Percentiles rank a stretch among this genome's conserved stretches.
phyloP scores from a whole-genome alignment of 441 rosid genomes.

The Populus trichocarpa region DNA sequence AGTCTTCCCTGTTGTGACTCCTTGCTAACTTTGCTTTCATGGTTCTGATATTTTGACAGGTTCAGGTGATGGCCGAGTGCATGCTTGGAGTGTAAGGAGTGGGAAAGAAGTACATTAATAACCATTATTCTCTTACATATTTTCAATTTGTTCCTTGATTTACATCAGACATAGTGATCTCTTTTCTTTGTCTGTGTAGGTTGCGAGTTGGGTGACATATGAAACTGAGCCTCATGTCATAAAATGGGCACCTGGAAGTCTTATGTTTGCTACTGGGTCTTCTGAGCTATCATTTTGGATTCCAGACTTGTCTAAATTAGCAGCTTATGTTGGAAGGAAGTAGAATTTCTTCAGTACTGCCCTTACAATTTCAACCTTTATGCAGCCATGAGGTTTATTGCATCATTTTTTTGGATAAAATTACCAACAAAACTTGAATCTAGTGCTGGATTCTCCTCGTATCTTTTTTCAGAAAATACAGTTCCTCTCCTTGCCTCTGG shows the following conservation, averaged over 20 bases:
- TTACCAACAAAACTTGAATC: background rate
- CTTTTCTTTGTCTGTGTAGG: constrained; percentile 36
- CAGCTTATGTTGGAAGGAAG: constrained; percentile 84
- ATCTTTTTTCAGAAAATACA: background rate
- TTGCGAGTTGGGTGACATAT: constrained; percentile 80
- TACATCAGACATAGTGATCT: background rate
- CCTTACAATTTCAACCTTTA: background rate
- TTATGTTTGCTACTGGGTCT: constrained; percentile 87
- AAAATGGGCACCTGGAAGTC: constrained; percentile 95
- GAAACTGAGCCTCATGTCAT: constrained; percentile 74
- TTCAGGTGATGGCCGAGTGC: constrained; percentile 87
- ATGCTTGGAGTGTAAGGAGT: constrained; percentile 84
- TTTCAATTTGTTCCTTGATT: background rate
- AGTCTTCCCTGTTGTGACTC: background rate
- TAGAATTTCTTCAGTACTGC: constrained; percentile 22
- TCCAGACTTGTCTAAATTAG: constrained; percentile 85
- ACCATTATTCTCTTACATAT: background rate
- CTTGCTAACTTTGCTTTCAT: constrained; percentile 19
- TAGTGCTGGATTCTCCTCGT: background rate
- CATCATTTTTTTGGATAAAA: background rate
- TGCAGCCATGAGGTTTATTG: constrained; percentile 2
- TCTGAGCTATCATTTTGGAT: constrained; percentile 84
- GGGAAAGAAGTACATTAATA: constrained; percentile 80
- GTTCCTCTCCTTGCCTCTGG: background rate
- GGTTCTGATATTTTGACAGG: constrained; percentile 43